A percentile compares a stretch with the other conserved stretches of the same genome.
These are phyloP conservation scores for cucumber (Cucumis sativus) DNA, from an alignment of 306 rosid species.

Conservation along the genomic window DNA sequence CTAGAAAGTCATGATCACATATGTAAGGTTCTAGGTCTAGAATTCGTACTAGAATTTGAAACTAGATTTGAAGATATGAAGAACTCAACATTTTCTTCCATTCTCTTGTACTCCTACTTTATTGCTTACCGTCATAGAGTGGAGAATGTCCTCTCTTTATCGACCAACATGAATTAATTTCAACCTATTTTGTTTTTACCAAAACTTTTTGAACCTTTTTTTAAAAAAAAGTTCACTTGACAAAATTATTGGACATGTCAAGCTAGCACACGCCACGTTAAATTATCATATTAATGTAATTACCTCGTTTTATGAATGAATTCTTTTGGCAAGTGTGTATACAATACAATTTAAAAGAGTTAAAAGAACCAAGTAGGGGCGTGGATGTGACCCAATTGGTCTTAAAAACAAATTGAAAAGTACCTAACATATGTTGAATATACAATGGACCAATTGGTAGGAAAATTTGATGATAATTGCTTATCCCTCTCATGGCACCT, in stretches of 20 bases:
- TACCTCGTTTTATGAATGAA: background rate
- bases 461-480: background rate
- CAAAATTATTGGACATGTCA: no score
- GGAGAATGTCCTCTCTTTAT: no score
- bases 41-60: no score
- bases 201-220: no score
- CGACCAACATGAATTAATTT: no score
- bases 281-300: background rate
- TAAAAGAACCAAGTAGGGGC: background rate
- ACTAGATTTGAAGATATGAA: no score
- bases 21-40: no score
- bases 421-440: background rate
- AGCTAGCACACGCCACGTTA: background rate
- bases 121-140: no score
- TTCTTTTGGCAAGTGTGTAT: background rate
- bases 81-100: no score
- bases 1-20: background rate
- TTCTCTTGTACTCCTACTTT: no score
- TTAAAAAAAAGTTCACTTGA: no score
- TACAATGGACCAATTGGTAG: background rate
- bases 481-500: background rate
- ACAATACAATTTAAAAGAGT: background rate
- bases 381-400: background rate
- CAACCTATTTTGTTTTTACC: no score
- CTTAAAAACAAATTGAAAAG: background rate